A percentile compares a stretch with the other conserved stretches of the same genome.
These are phyloP conservation scores for Saturnispora saitoi DNA, from an alignment of 805 yeast species.

Conservation along the genomic window DNA sequence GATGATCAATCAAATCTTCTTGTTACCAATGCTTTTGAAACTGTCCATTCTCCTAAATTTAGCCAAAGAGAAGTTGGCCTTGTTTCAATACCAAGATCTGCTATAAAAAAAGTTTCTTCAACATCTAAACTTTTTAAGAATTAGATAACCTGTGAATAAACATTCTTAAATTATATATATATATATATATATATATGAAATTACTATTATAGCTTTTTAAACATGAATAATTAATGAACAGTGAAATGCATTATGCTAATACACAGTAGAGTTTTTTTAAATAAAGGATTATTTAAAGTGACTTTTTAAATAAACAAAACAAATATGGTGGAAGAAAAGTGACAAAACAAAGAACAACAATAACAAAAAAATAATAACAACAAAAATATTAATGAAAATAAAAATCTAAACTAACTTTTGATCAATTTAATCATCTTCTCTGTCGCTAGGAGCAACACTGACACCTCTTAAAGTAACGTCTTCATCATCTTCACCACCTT, in stretches of 20 bases:
- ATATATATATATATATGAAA: background rate
- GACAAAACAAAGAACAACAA: background rate
- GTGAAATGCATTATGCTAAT: background rate
- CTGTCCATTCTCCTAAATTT: background rate
- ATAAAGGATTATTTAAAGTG: background rate
- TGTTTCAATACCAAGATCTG: slow-evolving; percentile 42
- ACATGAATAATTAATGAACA: background rate
- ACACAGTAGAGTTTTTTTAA: background rate
- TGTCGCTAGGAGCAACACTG: slow-evolving; percentile 31
- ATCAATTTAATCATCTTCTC: slow-evolving; percentile 7
- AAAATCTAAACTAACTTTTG: background rate
- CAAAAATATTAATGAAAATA: background rate
- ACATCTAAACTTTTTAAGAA: slow-evolving; percentile 5
- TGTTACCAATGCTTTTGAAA: slow-evolving; percentile 32
- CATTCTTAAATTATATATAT: too few relatives aligned
- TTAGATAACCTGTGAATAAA: too few relatives aligned
- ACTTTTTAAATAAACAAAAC: background rate
- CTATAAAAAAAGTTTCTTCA: slow-evolving; percentile 29
- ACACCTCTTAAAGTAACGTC: slow-evolving; percentile 31
- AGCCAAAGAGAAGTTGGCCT: slow-evolving; percentile 37
- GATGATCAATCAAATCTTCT: slow-evolving; percentile 37
- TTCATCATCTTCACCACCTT: slow-evolving; percentile 35
- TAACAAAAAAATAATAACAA: background rate
- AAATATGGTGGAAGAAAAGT: background rate
- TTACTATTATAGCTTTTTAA: background rate